phyloP scores from a whole-genome alignment of 202 grass and related monocot species.

The Zoysia matrella region DNA sequence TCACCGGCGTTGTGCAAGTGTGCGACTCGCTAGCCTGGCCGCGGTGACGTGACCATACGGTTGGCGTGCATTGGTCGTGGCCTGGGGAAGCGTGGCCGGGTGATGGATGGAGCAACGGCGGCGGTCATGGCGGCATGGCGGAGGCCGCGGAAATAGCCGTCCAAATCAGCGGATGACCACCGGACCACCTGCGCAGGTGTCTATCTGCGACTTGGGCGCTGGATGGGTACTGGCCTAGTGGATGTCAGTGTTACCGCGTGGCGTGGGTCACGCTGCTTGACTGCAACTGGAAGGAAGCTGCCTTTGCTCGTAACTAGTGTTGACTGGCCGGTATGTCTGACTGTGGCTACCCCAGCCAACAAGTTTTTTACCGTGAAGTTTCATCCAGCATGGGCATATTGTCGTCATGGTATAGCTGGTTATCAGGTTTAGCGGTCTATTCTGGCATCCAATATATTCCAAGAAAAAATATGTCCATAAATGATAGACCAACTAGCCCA shows the following conservation, averaged over 20 bases:
- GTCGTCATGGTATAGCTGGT: background rate
- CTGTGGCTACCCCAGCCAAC: background rate
- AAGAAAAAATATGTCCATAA: background rate
- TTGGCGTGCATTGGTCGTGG: background rate
- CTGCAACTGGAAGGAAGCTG: conserved; percentile 28
- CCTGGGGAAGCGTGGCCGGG: conserved; percentile 29
- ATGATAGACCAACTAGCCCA: background rate
- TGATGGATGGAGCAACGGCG: conserved; percentile 9
- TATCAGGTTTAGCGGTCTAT: background rate
- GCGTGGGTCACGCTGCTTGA: conserved; percentile 6
- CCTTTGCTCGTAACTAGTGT: background rate
- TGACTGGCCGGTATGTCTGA: too few species aligned
- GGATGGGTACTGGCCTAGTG: background rate
- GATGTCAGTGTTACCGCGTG: conserved; percentile 41
- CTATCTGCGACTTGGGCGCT: conserved; percentile 13
- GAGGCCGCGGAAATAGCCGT: conserved; percentile 31
- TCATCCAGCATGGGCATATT: background rate
- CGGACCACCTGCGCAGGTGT: conserved; percentile 26
- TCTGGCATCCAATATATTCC: background rate
- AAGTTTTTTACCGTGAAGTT: background rate
- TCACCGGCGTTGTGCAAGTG: background rate
- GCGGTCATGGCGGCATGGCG: background rate
- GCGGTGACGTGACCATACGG: background rate
- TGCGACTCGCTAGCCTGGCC: background rate
- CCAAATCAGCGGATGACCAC: conserved; percentile 22